A percentile compares a stretch with the other conserved stretches of the same genome.
Conservation (phyloP, 2,329 filamentous ascomycete genomes). For the Aspergillus texensis region DNA sequence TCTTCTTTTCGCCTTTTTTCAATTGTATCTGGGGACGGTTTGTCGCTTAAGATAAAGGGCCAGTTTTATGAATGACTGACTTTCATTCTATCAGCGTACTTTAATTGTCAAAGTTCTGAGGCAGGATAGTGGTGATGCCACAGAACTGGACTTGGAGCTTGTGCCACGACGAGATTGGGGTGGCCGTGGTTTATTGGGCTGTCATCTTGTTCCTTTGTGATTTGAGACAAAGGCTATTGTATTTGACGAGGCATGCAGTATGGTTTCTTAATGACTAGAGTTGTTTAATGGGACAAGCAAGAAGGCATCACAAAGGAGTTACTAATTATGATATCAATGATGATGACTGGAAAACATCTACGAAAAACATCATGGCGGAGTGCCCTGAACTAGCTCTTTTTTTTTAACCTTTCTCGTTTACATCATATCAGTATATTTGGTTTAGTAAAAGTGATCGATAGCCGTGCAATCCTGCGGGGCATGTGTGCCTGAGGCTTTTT, state of each 20-base stretch:
- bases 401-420: background rate
- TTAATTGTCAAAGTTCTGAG: conserved; percentile 70
- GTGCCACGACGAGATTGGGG: conserved; percentile 84
- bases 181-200: conserved; percentile 84
- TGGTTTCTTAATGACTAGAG: conserved; percentile 17
- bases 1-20: conserved; percentile 4
- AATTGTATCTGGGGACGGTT: background rate
- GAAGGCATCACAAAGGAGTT: conserved; percentile 14
- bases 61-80: background rate
- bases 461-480: conserved; percentile 18
- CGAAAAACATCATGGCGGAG: background rate
- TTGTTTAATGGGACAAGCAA: conserved; percentile 7
- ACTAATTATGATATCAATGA: background rate
- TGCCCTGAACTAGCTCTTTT: background rate
- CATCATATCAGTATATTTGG: background rate
- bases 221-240: conserved; percentile 3
- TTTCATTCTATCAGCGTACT: conserved; percentile 55
- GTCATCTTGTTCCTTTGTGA: conserved; percentile 82
- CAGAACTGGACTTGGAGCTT: conserved; percentile 69
- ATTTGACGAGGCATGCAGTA: conserved; percentile 22
- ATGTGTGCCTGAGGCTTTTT: conserved; percentile 21
- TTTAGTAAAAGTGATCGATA: background rate
- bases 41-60: background rate
- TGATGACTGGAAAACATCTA: background rate
- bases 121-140: conserved; percentile 45